phyloP scores from a whole-genome alignment of 2,329 filamentous ascomycete genomes.

The Fusarium zealandicum region DNA sequence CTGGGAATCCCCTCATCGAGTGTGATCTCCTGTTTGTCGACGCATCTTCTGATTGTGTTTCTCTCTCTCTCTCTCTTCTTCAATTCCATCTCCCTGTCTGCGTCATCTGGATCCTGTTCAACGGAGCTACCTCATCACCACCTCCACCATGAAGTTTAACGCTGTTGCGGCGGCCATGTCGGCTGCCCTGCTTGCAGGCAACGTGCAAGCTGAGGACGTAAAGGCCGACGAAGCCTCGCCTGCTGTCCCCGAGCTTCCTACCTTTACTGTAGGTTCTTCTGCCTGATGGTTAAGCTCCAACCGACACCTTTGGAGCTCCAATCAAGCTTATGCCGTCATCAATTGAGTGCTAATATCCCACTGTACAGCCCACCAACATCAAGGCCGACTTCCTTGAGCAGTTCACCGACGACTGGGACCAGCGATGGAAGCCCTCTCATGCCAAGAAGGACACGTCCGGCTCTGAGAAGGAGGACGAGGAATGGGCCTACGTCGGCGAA shows the following conservation, averaged over 20 bases:
- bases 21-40: slow-evolving; percentile 3
- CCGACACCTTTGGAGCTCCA: neutral
- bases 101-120: slow-evolving; percentile 24
- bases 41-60: slow-evolving; percentile 14
- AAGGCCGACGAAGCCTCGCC: slow-evolving; percentile 61
- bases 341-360: slow-evolving; percentile 39
- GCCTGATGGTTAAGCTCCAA: slow-evolving; percentile 2
- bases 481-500: slow-evolving; percentile 97
- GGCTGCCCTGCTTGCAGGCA: slow-evolving; percentile 74
- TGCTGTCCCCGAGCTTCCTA: slow-evolving; percentile 72
- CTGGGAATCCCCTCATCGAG: slow-evolving; percentile 33
- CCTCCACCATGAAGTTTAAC: slow-evolving; percentile 80
- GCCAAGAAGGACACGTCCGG: slow-evolving; percentile 90
- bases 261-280: slow-evolving; percentile 78
- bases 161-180: slow-evolving; percentile 78
- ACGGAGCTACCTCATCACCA: slow-evolving; percentile 56
- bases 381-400: slow-evolving; percentile 98
- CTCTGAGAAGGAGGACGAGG: slow-evolving; percentile 82
- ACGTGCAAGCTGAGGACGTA: slow-evolving; percentile 72
- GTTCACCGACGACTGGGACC: slow-evolving; percentile 96
- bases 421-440: slow-evolving; percentile 91
- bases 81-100: slow-evolving; percentile 9
- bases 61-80: neutral
- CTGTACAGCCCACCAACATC: slow-evolving; percentile 76
- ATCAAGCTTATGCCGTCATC: neutral